Conservation (phyloP, 768 basidiomycete species). For the Tubosaeta sp. region DNA sequence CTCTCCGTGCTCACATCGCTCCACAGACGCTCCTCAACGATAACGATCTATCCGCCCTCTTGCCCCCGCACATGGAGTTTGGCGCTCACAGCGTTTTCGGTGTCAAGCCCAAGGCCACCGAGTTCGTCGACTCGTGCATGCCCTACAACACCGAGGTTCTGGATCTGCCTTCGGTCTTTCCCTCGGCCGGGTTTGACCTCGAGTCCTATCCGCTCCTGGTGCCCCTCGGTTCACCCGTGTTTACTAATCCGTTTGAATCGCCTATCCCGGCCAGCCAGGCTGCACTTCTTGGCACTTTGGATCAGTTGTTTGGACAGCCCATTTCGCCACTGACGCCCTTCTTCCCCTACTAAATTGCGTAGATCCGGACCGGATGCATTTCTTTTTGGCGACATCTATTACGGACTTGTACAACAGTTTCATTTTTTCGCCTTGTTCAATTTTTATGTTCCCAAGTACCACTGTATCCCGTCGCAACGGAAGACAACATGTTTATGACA, state of each 20-base stretch:
- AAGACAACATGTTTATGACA: conserved; percentile 3
- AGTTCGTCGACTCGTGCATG: conserved; percentile 26
- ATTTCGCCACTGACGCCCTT: conserved; percentile 21
- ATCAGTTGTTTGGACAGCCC: conserved; percentile 30
- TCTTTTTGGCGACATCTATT: no score
- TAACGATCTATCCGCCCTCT: not conserved
- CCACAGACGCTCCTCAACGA: conserved; percentile 4
- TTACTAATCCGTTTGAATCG: conserved; percentile 27
- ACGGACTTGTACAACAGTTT: conserved; percentile 2
- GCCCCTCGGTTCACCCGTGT: conserved; percentile 27
- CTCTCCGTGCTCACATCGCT: conserved; percentile 6
- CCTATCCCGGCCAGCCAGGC: conserved; percentile 4
- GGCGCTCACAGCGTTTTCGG: conserved; percentile 23
- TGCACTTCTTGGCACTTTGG: conserved; percentile 20
- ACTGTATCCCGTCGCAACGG: conserved; percentile 5
- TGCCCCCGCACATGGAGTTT: conserved; percentile 22
- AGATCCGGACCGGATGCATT: no score
- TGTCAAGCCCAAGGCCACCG: conserved; percentile 28
- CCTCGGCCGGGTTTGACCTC: conserved; percentile 10
- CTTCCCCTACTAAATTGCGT: conserved; percentile 12
- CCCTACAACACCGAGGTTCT: conserved; percentile 8
- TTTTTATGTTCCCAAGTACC: conserved; percentile 19
- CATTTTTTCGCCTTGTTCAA: conserved; percentile 1
- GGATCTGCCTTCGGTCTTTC: conserved; percentile 2
- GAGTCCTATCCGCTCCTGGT: conserved; percentile 6